Evolutionary conservation across 2,329 filamentous ascomycete species (phyloP).

Genomic region (Tolypocladium guangdongense): DNA sequence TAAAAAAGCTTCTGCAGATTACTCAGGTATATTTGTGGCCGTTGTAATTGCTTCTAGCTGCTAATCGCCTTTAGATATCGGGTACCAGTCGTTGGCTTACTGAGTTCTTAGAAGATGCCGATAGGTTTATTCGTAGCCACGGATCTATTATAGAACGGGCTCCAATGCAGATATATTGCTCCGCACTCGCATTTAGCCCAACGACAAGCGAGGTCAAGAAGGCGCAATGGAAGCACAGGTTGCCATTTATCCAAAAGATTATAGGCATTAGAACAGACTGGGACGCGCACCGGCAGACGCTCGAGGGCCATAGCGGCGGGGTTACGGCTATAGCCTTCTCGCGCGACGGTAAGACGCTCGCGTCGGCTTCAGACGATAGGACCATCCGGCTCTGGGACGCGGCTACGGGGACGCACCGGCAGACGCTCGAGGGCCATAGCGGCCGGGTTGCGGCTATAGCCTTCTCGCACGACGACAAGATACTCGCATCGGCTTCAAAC

Average conservation of each 20-base stretch:
- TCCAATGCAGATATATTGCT: not conserved
- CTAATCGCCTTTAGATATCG: not conserved
- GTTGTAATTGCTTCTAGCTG: not conserved
- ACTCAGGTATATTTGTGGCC: not conserved
- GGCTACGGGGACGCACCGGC: too few relatives aligned
- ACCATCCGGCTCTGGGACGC: too few relatives aligned
- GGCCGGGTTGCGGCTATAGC: too few relatives aligned
- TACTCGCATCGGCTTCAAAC: too few relatives aligned
- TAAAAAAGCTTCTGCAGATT: not conserved
- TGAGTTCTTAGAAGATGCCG: not conserved
- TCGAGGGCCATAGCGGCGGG: not conserved
- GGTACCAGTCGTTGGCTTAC: not conserved
- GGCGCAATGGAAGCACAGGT: not conserved
- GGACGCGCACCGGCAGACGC: not conserved
- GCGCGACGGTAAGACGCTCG: too few relatives aligned
- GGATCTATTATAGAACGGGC: not conserved
- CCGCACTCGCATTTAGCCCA: not conserved
- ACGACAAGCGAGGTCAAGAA: not conserved
- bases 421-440: too few relatives aligned
- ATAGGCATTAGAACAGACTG: not conserved
- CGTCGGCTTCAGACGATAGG: too few relatives aligned
- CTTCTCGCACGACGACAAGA: too few relatives aligned
- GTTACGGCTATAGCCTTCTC: too few relatives aligned
- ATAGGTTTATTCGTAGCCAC: not conserved
- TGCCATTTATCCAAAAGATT: not conserved